These are phyloP conservation scores for Epichloe gansuensis DNA, from an alignment of 2,329 filamentous ascomycete species.

Conservation along the genomic window DNA sequence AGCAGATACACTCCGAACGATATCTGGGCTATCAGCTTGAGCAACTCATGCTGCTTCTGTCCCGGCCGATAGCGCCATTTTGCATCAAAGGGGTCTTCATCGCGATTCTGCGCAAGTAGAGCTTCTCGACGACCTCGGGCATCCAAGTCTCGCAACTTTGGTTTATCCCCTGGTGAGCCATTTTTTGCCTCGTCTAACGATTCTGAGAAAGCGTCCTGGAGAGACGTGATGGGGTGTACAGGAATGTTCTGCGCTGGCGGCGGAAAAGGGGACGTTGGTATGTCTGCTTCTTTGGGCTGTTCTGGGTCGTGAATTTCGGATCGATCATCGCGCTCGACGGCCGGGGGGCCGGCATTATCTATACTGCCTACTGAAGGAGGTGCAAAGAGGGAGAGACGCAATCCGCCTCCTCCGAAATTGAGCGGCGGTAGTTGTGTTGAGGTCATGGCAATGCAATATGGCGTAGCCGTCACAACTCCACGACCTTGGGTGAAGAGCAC, in stretches of 20 bases:
- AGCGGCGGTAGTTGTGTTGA: slow-evolving; percentile 17
- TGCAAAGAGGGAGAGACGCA: slow-evolving; percentile 19
- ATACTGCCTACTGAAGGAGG: slow-evolving; percentile 10
- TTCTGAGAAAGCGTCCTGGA: slow-evolving; percentile 75
- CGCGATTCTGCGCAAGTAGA: slow-evolving; percentile 54
- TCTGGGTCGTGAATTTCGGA: not conserved
- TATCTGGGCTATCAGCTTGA: slow-evolving; percentile 84
- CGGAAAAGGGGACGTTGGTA: slow-evolving; percentile 9
- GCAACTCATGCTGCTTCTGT: slow-evolving; percentile 73
- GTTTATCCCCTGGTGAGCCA: slow-evolving; percentile 31
- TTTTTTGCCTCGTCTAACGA: slow-evolving; percentile 60
- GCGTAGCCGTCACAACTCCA: not conserved
- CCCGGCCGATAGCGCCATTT: slow-evolving; percentile 64
- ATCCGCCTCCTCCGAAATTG: slow-evolving; percentile 15
- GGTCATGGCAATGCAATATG: slow-evolving; percentile 12
- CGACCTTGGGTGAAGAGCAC: not conserved
- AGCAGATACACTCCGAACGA: slow-evolving; percentile 86
- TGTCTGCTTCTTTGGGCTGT: not conserved
- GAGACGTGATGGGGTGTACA: slow-evolving; percentile 56
- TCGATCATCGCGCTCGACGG: not conserved
- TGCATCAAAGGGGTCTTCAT: slow-evolving; percentile 58
- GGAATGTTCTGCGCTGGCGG: slow-evolving; percentile 14
- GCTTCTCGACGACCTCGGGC: slow-evolving; percentile 50
- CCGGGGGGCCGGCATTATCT: not conserved
- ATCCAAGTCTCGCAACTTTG: slow-evolving; percentile 39